phyloP scores from a whole-genome alignment of 805 yeast species.

The Priceomyces melissophilus region DNA sequence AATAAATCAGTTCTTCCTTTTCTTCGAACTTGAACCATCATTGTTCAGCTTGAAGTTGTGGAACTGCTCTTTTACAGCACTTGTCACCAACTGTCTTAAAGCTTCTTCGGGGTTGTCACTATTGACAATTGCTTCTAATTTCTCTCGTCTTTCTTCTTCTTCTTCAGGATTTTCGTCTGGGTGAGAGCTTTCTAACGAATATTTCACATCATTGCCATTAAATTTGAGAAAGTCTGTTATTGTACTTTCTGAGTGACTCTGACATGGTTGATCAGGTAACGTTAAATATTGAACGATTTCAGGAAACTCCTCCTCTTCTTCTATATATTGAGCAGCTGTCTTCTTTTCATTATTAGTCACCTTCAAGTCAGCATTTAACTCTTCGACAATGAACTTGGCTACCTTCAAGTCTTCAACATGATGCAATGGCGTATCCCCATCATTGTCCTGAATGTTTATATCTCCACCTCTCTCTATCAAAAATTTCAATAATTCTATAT shows the following conservation, averaged over 20 bases:
- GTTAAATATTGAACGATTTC: constrained; percentile 67
- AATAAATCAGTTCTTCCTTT: constrained; percentile 22
- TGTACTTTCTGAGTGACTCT: constrained; percentile 9
- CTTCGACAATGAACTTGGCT: constrained; percentile 66
- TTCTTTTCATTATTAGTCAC: constrained; percentile 68
- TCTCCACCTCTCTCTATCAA: constrained; percentile 66
- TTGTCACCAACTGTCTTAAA: constrained; percentile 62
- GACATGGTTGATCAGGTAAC: constrained; percentile 31
- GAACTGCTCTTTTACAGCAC: constrained; percentile 61
- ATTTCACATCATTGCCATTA: constrained; percentile 53
- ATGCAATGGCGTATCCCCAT: constrained; percentile 95
- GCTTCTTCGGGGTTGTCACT: constrained; percentile 82
- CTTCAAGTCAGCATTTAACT: constrained; percentile 62
- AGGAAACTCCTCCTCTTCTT: constrained; percentile 83
- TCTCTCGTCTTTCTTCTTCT: constrained; percentile 55
- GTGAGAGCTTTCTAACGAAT: constrained; percentile 48
- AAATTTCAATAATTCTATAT: constrained; percentile 59
- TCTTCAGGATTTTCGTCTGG: constrained; percentile 28
- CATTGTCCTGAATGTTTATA: constrained; percentile 75
- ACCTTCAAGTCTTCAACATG: constrained; percentile 71
- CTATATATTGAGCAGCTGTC: constrained; percentile 69
- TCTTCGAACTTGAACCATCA: constrained; percentile 17
- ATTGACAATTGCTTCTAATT: constrained; percentile 66
- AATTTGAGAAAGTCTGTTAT: constrained; percentile 26
- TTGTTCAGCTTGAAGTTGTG: constrained; percentile 16